Evolutionary conservation across 441 rosid genomes (phyloP).

Genomic region (Corymbia citriodora): DNA sequence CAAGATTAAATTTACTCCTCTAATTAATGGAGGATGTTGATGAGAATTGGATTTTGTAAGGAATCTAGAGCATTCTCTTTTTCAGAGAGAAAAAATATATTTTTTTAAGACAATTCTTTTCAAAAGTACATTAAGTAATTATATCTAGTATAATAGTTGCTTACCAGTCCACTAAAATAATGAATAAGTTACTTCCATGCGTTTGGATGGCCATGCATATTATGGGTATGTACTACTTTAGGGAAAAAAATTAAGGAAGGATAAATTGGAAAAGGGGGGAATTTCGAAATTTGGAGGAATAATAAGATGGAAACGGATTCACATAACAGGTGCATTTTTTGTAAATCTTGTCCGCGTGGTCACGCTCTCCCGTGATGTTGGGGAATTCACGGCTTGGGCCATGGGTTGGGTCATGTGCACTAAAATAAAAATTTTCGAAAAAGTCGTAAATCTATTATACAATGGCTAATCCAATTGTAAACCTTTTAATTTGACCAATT

Average conservation of each 20-base stretch:
- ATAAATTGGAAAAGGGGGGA: neutral
- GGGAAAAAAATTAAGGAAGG: neutral
- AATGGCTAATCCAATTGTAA: rapidly evolving
- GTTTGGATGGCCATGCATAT: neutral
- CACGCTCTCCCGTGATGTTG: too few relatives aligned
- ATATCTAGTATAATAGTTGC: neutral
- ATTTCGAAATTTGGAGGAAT: neutral
- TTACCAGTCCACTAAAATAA: neutral
- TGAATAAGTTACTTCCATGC: neutral
- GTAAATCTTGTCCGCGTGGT: neutral
- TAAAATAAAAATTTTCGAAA: too few relatives aligned
- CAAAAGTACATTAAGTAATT: neutral
- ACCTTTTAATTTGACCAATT: too few relatives aligned
- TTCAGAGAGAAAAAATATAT: neutral
- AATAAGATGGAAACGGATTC: neutral
- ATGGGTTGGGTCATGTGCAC: too few relatives aligned
- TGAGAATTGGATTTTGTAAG: neutral
- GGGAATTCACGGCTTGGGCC: too few relatives aligned
- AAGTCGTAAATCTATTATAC: too few relatives aligned
- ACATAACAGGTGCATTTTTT: too few relatives aligned
- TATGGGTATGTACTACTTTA: neutral
- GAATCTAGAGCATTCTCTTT: neutral
- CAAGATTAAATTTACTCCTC: neutral
- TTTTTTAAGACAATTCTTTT: neutral
- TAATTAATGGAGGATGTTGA: neutral